Conservation (phyloP, 345 rosid species). For the Kandelia obovata region DNA sequence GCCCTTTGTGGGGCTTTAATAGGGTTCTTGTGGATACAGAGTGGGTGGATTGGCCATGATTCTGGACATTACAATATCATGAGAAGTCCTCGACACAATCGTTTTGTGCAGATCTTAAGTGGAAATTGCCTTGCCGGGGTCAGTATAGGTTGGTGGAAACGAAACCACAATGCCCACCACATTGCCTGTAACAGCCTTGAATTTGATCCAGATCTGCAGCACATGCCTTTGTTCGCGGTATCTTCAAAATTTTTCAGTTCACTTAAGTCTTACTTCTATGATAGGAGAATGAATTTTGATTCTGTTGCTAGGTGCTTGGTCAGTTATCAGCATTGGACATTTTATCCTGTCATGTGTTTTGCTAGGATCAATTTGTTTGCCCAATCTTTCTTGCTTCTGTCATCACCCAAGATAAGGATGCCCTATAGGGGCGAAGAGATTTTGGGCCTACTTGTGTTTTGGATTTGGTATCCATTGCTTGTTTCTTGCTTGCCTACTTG, state of each 20-base stretch:
- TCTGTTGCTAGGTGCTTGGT: constrained; percentile 38
- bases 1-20: constrained; percentile 33
- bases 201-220: constrained; percentile 60
- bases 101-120: constrained; percentile 45
- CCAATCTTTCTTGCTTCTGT: constrained; percentile 37
- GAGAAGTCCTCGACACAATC: constrained; percentile 28
- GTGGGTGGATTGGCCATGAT: constrained; percentile 80
- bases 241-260: constrained; percentile 48
- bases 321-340: constrained; percentile 55
- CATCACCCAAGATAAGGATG: constrained; percentile 36
- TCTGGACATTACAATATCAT: constrained; percentile 62
- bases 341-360: constrained; percentile 57
- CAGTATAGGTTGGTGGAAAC: constrained; percentile 60
- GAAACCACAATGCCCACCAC: constrained; percentile 58
- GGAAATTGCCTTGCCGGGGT: constrained; percentile 34
- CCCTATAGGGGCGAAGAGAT: constrained; percentile 38
- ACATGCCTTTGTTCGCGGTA: constrained; percentile 53
- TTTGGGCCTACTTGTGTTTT: constrained; percentile 39
- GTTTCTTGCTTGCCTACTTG: constrained; percentile 52
- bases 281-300: constrained; percentile 48
- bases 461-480: constrained; percentile 56
- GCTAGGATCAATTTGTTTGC: constrained; percentile 54
- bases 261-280: constrained; percentile 38
- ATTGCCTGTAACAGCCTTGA: constrained; percentile 55
- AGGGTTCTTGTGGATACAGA: constrained; percentile 56